Percentiles rank a stretch among this genome's conserved stretches.
Evolutionary conservation across 805 yeast genomes (phyloP).

Genomic region (Hemisphaericaspora nanyangensis): DNA sequence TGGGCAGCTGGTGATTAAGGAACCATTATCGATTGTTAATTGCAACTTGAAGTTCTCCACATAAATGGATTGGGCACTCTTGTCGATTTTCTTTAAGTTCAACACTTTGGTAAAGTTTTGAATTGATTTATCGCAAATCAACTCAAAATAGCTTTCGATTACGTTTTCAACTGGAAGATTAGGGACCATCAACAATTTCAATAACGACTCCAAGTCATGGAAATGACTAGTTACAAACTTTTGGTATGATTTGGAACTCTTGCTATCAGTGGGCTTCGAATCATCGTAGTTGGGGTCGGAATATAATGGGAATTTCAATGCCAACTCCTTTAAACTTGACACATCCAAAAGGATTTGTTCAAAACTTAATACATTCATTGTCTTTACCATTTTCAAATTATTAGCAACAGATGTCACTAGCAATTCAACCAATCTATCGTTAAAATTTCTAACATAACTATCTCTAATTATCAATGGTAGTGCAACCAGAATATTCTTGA

Average conservation of each 20-base stretch:
- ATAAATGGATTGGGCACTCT: conserved; percentile 24
- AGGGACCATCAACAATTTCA: conserved; percentile 64
- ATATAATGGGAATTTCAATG: conserved; percentile 41
- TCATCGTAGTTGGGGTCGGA: conserved; percentile 34
- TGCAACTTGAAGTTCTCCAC: conserved; percentile 36
- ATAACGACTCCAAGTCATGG: conserved; percentile 51
- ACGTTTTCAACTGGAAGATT: conserved; percentile 59
- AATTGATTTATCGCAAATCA: conserved; percentile 62
- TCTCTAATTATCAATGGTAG: conserved; percentile 63
- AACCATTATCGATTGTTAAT: conserved; percentile 21
- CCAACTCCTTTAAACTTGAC: conserved; percentile 54
- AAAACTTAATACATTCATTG: conserved; percentile 62
- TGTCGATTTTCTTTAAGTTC: conserved; percentile 54
- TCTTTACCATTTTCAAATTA: conserved; percentile 59
- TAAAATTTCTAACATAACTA: conserved; percentile 64
- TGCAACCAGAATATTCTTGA: conserved; percentile 39
- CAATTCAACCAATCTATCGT: conserved; percentile 72
- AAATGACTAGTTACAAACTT: conserved; percentile 44
- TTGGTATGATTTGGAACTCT: conserved; percentile 24
- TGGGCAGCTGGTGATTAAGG: conserved; percentile 24
- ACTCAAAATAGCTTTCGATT: conserved; percentile 59
- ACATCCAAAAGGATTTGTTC: conserved; percentile 81
- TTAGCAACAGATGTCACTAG: conserved; percentile 53
- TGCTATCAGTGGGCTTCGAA: neutral
- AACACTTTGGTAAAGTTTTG: conserved; percentile 64